Percentiles rank a stretch among this genome's conserved stretches.
Evolutionary conservation across 1,284 basidiomycete genomes (phyloP).

Genomic region (Trametes polyzona): DNA sequence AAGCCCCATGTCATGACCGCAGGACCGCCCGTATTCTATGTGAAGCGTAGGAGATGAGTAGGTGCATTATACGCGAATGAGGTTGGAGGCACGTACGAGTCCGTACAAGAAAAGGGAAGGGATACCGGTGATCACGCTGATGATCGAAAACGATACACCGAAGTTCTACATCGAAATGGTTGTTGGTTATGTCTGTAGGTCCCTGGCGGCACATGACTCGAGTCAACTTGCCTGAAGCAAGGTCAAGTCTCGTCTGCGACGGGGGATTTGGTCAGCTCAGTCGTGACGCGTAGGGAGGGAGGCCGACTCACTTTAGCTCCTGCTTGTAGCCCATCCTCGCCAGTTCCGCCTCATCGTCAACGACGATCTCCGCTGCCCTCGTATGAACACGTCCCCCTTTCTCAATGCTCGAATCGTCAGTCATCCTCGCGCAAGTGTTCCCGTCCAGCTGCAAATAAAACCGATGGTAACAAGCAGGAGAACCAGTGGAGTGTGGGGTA

Average conservation of each 20-base stretch:
- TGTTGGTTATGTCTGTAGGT: conserved; percentile 5
- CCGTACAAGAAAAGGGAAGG: conserved; percentile 70
- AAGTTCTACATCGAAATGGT: conserved; percentile 55
- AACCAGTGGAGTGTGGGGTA: not conserved
- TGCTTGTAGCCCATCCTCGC: conserved; percentile 79
- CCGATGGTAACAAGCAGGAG: not conserved
- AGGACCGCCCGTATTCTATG: conserved; percentile 72
- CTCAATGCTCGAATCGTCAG: conserved; percentile 19
- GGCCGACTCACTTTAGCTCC: conserved; percentile 57
- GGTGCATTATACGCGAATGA: not conserved
- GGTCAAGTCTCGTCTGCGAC: conserved; percentile 53
- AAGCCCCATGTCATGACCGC: conserved; percentile 79
- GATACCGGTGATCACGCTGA: conserved; percentile 71
- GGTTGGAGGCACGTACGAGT: conserved; percentile 46
- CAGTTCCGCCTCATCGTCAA: conserved; percentile 61
- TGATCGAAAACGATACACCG: conserved; percentile 77
- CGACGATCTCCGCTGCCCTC: not conserved
- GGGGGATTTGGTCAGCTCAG: not conserved
- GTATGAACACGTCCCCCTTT: conserved; percentile 12
- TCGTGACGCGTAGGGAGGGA: too few species aligned
- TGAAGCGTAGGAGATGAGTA: not conserved
- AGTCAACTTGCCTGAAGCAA: conserved; percentile 55
- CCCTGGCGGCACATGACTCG: not conserved
- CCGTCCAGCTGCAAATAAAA: too few species aligned
- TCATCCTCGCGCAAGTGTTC: conserved; percentile 1